phyloP scores from a whole-genome alignment of 2,329 filamentous ascomycete genomes.

The Aspergillus arachidicola region DNA sequence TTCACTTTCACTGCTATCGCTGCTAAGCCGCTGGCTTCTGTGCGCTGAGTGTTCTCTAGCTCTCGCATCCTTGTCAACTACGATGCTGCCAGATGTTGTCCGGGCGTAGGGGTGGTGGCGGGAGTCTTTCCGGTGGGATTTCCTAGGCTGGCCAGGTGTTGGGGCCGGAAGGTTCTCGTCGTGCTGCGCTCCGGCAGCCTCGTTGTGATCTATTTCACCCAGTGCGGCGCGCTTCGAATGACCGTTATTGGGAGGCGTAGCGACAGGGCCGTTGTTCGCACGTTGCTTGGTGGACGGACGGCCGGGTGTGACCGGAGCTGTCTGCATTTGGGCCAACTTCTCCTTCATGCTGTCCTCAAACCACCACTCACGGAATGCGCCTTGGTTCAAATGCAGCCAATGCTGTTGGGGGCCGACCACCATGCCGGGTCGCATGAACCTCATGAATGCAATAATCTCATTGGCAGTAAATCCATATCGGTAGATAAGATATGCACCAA shows the following conservation, averaged over 20 bases:
- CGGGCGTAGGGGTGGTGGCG: constrained; percentile 74
- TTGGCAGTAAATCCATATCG: constrained; percentile 96
- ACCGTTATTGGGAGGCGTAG: constrained; percentile 81
- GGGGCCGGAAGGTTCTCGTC: constrained; percentile 94
- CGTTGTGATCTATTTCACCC: constrained; percentile 90
- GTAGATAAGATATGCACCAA: constrained; percentile 97
- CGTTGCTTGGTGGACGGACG: constrained; percentile 61
- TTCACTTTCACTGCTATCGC: constrained; percentile 68
- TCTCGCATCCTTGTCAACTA: constrained; percentile 35
- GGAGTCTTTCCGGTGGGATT: constrained; percentile 75
- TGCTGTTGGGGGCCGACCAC: constrained; percentile 98
- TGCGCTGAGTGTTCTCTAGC: constrained; percentile 49
- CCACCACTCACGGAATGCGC: constrained; percentile 98
- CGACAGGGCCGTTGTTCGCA: constrained; percentile 69
- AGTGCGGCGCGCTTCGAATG: constrained; percentile 78
- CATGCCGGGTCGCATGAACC: constrained; percentile 99
- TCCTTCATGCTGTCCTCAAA: constrained; percentile 76
- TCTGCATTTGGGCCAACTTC: constrained; percentile 70
- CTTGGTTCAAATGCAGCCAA: constrained; percentile 97
- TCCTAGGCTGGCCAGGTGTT: constrained; percentile 92
- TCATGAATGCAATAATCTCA: constrained; percentile 96
- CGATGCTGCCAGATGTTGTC: constrained; percentile 51
- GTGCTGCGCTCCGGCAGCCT: constrained; percentile 47
- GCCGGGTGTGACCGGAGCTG: constrained; percentile 58
- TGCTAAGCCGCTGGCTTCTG: constrained; percentile 58